Evolutionary conservation across 495 filamentous ascomycete species (phyloP).

Genomic region (Apodospora peruviana): DNA sequence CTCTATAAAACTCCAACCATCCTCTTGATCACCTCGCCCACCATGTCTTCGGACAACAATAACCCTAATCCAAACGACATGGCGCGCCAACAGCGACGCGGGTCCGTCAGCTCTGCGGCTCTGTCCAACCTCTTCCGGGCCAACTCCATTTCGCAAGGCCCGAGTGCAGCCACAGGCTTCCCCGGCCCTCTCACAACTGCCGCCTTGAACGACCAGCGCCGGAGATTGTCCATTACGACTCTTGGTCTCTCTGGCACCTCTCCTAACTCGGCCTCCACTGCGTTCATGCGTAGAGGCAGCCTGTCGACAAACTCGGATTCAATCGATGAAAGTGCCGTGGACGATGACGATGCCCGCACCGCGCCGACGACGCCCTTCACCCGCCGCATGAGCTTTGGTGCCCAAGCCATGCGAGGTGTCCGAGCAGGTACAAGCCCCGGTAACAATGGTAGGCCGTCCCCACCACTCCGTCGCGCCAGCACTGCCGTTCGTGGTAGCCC

Average conservation of each 20-base stretch:
- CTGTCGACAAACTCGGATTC: slow-evolving; percentile 69
- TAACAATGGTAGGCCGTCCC: slow-evolving; percentile 42
- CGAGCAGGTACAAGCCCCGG: slow-evolving; percentile 41
- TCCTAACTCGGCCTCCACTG: slow-evolving; percentile 51
- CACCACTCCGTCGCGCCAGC: slow-evolving; percentile 21
- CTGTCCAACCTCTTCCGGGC: slow-evolving; percentile 51
- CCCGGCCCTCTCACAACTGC: slow-evolving; percentile 63
- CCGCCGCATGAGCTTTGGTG: slow-evolving; percentile 86
- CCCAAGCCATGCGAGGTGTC: slow-evolving; percentile 60
- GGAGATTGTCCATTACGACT: slow-evolving; percentile 83
- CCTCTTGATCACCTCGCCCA: slow-evolving; percentile 1
- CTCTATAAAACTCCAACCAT: background rate
- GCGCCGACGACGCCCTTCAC: slow-evolving; percentile 69
- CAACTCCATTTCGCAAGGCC: slow-evolving; percentile 37
- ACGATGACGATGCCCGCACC: slow-evolving; percentile 61
- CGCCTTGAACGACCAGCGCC: slow-evolving; percentile 65
- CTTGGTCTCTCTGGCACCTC: slow-evolving; percentile 75
- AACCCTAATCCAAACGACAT: slow-evolving; percentile 27
- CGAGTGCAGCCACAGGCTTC: slow-evolving; percentile 31
- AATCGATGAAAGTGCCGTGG: slow-evolving; percentile 80
- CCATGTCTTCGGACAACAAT: slow-evolving; percentile 36
- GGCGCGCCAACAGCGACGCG: slow-evolving; percentile 41
- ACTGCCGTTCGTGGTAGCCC: slow-evolving; percentile 15
- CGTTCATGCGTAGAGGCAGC: slow-evolving; percentile 64
- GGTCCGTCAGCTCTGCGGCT: slow-evolving; percentile 49